A percentile compares a stretch with the other conserved stretches of the same genome.
These are phyloP conservation scores for Aeschynomene evenia DNA, from an alignment of 306 rosid genomes.

Conservation along the genomic window DNA sequence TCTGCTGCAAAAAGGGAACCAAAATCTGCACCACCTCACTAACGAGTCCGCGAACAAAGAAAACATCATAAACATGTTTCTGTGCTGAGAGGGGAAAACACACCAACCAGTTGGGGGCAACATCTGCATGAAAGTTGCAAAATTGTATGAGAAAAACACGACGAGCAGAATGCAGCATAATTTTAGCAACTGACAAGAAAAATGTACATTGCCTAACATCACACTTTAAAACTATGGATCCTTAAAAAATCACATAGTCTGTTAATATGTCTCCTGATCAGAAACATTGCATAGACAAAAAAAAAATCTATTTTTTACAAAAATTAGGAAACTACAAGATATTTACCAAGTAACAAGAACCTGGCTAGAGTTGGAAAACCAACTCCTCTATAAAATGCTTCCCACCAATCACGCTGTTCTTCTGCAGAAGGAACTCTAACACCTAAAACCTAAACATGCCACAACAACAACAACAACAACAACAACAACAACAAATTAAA, in stretches of 20 bases:
- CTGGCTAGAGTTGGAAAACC: slow-evolving; percentile 74
- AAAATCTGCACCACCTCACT: slow-evolving; percentile 77
- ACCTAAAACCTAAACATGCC: slow-evolving; percentile 44
- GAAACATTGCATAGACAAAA: neutral
- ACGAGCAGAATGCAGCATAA: slow-evolving; percentile 15
- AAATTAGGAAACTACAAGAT: neutral
- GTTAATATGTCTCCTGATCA: neutral
- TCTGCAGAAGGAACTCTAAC: slow-evolving; percentile 49
- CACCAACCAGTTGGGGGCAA: slow-evolving; percentile 82
- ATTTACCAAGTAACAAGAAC: slow-evolving; percentile 70
- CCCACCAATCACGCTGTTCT: slow-evolving; percentile 65
- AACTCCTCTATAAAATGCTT: slow-evolving; percentile 61
- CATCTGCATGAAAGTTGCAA: slow-evolving; percentile 61
- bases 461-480: slow-evolving; percentile 11
- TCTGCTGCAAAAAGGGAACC: slow-evolving; percentile 65
- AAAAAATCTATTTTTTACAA: no score
- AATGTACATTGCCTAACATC: neutral
- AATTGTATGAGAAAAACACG: slow-evolving; percentile 21
- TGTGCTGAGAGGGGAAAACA: slow-evolving; percentile 73
- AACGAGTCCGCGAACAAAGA: slow-evolving; percentile 64
- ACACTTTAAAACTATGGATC: neutral
- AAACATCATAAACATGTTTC: slow-evolving; percentile 70
- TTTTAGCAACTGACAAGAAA: neutral
- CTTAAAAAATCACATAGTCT: neutral
- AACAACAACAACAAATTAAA: neutral